Base-by-base conservation (phyloP, 768 basidiomycete genomes). In the Termitomyces titanicus region DNA sequence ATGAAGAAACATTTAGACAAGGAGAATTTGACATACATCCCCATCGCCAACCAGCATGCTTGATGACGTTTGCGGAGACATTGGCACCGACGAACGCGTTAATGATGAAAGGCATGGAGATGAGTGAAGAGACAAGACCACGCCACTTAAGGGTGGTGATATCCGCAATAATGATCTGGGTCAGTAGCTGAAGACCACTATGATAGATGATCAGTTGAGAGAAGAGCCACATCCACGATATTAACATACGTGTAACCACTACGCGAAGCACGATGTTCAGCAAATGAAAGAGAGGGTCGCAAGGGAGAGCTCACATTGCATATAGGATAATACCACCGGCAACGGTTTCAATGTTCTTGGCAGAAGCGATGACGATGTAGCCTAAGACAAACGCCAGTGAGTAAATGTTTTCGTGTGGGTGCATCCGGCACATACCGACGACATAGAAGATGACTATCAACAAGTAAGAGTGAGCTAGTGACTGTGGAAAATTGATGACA, bases 1-100 rank as follows among this genome's bases (percentile, higher is more conserved):
- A 24, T 2, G 43, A 44, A 15, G 40, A 57, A 47, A 29, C 9
- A 39, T 40, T 15, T 33, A 40, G 38, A 46, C n/a, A 52, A 43
- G n/a, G 2, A 42, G 12, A 15, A 18, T 3, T 47, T 56, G 47
- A 79, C 83, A 44, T 63, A 83, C 82, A 88, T 31, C 86, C 86
- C 86, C 86, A 86, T 66, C 86, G 68, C 86, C 86, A 88, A 7
- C 81, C 79, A 22, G 72, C 68, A 25, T 67, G 63, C 12, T 63
- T 58, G 39, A 78, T 53, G 34, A 79, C 70, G 56, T 70, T 70
- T 7, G 81, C 63, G n/a, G 81, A 74, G 46, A 87, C 77, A 61
- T 82, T 83, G n/a, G 81, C 72, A n/a, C 84, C 83, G 54, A 86
- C 71, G 63, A 85, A 86, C 2, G 74, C 82, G 64, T 87, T 86